These are phyloP conservation scores for Achaetomiella virescens DNA, from an alignment of 495 filamentous ascomycete species.

Conservation along the genomic window DNA sequence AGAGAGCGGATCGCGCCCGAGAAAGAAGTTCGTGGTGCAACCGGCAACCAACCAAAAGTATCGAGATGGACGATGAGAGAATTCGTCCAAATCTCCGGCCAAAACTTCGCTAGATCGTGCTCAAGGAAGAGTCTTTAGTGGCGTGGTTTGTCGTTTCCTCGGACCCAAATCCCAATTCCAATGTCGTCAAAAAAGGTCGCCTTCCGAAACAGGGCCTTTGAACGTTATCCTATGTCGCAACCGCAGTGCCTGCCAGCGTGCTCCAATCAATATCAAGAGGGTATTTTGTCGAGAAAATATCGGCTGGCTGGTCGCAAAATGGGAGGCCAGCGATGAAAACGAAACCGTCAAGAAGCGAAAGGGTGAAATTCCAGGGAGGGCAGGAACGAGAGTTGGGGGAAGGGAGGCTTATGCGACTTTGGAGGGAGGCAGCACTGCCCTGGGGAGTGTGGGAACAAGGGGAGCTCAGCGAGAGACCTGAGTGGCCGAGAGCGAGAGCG, in stretches of 20 bases:
- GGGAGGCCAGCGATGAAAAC: conserved; percentile 13
- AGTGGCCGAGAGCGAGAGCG: neutral
- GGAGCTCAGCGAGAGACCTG: conserved; percentile 5
- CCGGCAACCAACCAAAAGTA: conserved; percentile 4
- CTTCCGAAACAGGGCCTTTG: neutral
- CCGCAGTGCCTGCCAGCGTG: conserved; percentile 21
- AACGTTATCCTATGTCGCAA: conserved; percentile 4
- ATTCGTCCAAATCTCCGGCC: neutral
- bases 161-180: neutral
- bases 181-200: neutral
- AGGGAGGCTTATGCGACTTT: conserved; percentile 18
- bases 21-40: neutral
- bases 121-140: no score
- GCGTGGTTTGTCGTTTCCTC: neutral
- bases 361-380: conserved; percentile 15
- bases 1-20: neutral
- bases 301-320: conserved; percentile 6
- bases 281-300: conserved; percentile 13
- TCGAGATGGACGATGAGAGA: neutral
- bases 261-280: conserved; percentile 11
- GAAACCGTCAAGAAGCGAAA: conserved; percentile 25
- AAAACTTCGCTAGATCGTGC: no score
- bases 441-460: conserved; percentile 4
- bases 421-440: conserved; percentile 27
- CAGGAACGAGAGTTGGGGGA: conserved; percentile 19